Conservation (phyloP, 2,329 filamentous ascomycete species). For the Fusarium algeriense region DNA sequence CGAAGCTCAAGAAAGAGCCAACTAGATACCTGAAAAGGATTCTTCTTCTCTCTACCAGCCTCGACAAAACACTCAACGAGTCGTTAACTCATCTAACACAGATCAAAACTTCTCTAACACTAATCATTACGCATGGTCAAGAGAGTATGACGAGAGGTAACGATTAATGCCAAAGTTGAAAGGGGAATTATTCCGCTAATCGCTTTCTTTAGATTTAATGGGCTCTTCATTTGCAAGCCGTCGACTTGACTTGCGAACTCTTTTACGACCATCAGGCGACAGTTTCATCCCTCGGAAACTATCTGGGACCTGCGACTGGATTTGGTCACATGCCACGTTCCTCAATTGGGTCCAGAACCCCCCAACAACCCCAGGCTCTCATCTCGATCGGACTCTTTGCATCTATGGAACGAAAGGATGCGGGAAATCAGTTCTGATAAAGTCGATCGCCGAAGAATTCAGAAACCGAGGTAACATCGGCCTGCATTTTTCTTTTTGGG, state of each 20-base stretch:
- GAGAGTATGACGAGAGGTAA: not conserved
- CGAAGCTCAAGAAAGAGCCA: fast-evolving
- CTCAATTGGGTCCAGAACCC: fast-evolving
- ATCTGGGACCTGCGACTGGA: not conserved
- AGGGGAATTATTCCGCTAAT: no score
- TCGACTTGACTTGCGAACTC: not conserved
- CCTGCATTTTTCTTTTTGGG: not conserved
- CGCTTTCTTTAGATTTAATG: fast-evolving
- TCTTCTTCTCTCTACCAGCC: not conserved
- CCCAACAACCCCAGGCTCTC: no score
- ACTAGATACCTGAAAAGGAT: not conserved
- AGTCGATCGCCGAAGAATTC: not conserved
- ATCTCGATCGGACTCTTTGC: fast-evolving
- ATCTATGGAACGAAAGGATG: fast-evolving
- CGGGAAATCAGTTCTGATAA: not conserved
- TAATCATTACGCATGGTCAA: not conserved
- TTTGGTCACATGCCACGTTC: not conserved
- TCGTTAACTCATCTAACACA: not conserved
- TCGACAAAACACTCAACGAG: not conserved
- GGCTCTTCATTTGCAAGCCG: no score
- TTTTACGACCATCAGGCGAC: fast-evolving
- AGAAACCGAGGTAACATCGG: not conserved
- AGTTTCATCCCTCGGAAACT: not conserved
- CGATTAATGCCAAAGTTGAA: no score
- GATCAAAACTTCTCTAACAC: not conserved